Evolutionary conservation across 2,329 filamentous ascomycete species (phyloP), one percentile per base, ranked within the genome.

Genomic region (Lecanoromycetidae sp.): DNA sequence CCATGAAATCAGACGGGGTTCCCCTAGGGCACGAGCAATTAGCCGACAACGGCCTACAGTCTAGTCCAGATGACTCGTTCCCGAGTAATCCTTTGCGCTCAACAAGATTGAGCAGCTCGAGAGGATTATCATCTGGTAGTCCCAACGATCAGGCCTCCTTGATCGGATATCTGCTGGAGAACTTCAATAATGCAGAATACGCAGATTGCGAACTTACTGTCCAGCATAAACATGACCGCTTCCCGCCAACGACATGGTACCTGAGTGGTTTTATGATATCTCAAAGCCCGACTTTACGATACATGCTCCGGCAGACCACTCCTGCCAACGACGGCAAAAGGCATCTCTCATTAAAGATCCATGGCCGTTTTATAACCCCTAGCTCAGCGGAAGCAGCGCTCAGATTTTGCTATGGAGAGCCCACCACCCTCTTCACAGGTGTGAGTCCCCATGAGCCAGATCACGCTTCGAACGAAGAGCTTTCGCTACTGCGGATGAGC

Each of bases 171-270:
- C 23, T 50, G 6, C 47, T 45, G 8, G 44, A 41, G 27, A 42
- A 50, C 12, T 52, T 52, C 36, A 48, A 52, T 32, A 15, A 22
- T 17, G 15, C 33, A 19, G 22, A 37, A 13, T 50, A 35, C 36
- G 51, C 51, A 7, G 51, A 52, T 26, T 52, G 48, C 33, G 34
- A 33, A 27, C 36, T 52, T 13, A 23, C 32, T 13, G 12, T 52
- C 27, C 30, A 35, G 19, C 41, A 50, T n/a, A 30, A 30, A 12
- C 19, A 39, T 17, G 32, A 37, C 22, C 38, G 35, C 4, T 48
- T 48, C 23, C 19, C 17, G 19, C 26, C 20, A 20, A 37, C 35
- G 12, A 39, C 20, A 7, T 48, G 39, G 23, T 48, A 29, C 12
- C 44, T 52, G 6, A 50, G 42, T 41, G 46, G 37, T 29, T 34